Evolutionary conservation across 768 basidiomycete genomes (phyloP).

Genomic region (Rhodotorula paludigena): DNA sequence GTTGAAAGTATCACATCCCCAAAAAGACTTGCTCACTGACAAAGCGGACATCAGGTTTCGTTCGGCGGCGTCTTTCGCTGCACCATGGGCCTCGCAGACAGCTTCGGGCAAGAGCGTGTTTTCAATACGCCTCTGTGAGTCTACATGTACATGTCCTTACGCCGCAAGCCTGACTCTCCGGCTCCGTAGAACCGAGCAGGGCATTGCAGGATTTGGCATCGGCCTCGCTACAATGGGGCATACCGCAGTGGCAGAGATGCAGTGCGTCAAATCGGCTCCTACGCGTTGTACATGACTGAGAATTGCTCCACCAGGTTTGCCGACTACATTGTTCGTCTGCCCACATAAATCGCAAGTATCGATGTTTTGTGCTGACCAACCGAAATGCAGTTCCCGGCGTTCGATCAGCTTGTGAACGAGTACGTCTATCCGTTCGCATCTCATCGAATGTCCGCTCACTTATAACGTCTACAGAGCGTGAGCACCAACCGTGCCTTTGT

Average conservation of each 20-base stretch:
- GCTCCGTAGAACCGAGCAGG: conserved; percentile 49
- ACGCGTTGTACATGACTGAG: not conserved
- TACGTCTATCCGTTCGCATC: not conserved
- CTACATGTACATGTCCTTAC: not conserved
- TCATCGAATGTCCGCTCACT: not conserved
- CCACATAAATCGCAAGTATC: too few species aligned
- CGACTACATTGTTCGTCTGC: conserved; percentile 42
- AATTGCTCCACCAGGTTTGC: conserved; percentile 38
- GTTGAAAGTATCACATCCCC: not conserved
- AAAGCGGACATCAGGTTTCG: conserved; percentile 53
- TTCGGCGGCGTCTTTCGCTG: conserved; percentile 86
- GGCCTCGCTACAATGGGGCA: conserved; percentile 89
- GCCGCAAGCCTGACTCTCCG: not conserved
- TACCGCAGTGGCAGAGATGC: conserved; percentile 86
- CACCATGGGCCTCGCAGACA: conserved; percentile 28
- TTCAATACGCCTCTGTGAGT: conserved; percentile 77
- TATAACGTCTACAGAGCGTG: conserved; percentile 2
- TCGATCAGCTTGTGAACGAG: conserved; percentile 95
- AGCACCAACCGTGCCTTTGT: too few species aligned
- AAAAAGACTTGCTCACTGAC: too few species aligned
- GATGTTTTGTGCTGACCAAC: not conserved
- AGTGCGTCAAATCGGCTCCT: conserved; percentile 23
- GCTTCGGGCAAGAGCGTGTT: conserved; percentile 67
- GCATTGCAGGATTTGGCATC: conserved; percentile 90
- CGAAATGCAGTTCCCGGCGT: conserved; percentile 62